A percentile compares a stretch with the other conserved stretches of the same genome.
phyloP scores from a whole-genome alignment of 345 rosid species.

The Turritis glabra region DNA sequence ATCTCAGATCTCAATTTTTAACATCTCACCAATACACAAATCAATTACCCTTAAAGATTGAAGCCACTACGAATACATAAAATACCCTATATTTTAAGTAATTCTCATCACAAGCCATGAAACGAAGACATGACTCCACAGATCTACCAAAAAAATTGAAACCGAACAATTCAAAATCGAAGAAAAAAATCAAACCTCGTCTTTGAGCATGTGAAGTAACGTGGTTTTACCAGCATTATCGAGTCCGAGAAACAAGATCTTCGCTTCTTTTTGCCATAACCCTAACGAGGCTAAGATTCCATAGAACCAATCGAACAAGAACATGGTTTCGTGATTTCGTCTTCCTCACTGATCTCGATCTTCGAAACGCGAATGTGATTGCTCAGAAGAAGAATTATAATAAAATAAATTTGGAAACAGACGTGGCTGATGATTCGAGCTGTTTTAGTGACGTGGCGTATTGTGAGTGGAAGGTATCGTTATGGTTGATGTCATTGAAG shows the following conservation, averaged over 20 bases:
- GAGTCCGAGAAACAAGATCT: conserved; percentile 81
- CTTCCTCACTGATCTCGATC: background rate
- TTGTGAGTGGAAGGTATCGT: conserved; percentile 1
- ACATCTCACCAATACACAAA: background rate
- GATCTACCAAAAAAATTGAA: background rate
- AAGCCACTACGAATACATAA: background rate
- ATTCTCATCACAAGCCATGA: background rate
- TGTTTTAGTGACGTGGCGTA: conserved; percentile 32
- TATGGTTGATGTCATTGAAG: background rate
- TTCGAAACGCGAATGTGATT: too few species aligned
- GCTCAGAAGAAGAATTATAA: too few species aligned
- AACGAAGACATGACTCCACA: background rate
- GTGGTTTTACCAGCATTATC: conserved; percentile 90
- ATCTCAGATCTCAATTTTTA: background rate
- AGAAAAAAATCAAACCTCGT: conserved; percentile 51
- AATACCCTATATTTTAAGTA: background rate
- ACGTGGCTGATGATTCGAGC: conserved; percentile 30
- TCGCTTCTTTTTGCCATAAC: conserved; percentile 78
- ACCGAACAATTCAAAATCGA: background rate
- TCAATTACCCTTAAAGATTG: background rate
- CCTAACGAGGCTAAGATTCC: conserved; percentile 76
- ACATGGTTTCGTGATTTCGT: conserved; percentile 42
- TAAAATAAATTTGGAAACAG: background rate
- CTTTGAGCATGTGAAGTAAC: conserved; percentile 83
- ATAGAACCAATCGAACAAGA: conserved; percentile 78